Conservation (phyloP, 306 rosid genomes). For the Fragaria ananassa region DNA sequence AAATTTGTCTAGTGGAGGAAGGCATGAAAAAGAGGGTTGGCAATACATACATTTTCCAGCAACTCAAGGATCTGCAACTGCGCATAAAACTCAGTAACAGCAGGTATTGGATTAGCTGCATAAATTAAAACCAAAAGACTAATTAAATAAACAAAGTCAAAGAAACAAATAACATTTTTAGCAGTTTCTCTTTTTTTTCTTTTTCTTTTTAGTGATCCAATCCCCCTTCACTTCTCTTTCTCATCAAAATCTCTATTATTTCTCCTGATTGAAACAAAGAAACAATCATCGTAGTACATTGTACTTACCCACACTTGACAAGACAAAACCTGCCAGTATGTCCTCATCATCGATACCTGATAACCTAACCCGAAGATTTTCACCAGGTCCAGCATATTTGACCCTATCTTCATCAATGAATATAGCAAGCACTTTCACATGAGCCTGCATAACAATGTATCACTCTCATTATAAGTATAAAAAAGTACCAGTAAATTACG, state of each 20-base stretch:
- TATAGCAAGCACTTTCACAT: conserved; percentile 66
- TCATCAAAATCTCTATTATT: not conserved
- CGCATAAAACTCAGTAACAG: conserved; percentile 75
- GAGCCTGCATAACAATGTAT: conserved; percentile 48
- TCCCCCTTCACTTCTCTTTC: not conserved
- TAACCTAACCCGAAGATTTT: conserved; percentile 81
- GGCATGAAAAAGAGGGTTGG: not conserved
- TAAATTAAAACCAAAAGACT: not conserved
- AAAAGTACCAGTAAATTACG: not conserved
- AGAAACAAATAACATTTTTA: not conserved
- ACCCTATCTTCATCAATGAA: conserved; percentile 68
- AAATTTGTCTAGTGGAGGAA: not conserved
- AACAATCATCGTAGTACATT: not conserved
- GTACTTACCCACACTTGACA: conserved; percentile 74
- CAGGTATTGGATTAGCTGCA: conserved; percentile 70
- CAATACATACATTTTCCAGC: conserved; percentile 68
- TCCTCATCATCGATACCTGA: conserved; percentile 91
- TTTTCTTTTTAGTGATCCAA: not conserved
- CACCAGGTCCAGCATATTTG: conserved; percentile 94
- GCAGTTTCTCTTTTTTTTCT: not conserved
- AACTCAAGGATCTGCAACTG: conserved; percentile 89
- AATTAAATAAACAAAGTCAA: not conserved
- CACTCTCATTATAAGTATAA: conserved; percentile 14
- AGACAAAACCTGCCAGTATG: conserved; percentile 66
- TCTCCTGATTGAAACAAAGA: not conserved